These are phyloP conservation scores for Dictyostelium intermedium DNA, from an alignment of 78 protist species.

Conservation along the genomic window DNA sequence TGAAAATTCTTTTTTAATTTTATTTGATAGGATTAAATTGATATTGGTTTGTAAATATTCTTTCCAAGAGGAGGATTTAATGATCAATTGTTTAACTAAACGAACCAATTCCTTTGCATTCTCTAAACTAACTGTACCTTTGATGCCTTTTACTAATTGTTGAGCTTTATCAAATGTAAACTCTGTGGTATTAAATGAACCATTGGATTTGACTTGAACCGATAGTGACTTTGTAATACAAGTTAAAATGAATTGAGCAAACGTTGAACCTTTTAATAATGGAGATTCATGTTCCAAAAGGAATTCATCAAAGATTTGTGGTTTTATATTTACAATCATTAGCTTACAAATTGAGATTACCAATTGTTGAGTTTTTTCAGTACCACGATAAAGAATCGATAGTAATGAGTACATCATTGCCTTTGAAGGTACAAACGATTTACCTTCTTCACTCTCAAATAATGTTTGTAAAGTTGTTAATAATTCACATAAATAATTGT, in stretches of 20 bases:
- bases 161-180: not conserved
- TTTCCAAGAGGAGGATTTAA: conserved; percentile 51
- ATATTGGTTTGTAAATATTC: not conserved
- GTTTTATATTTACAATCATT: conserved; percentile 55
- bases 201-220: conserved; percentile 33
- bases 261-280: not conserved
- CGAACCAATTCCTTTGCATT: conserved; percentile 8
- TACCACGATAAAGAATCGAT: conserved; percentile 39
- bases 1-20: conserved; percentile 18
- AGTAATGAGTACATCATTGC: conserved; percentile 33
- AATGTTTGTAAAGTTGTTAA: conserved; percentile 15
- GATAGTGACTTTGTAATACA: conserved; percentile 17
- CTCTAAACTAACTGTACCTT: not conserved
- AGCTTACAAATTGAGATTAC: conserved; percentile 13
- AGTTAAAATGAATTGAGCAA: conserved; percentile 3
- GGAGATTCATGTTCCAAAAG: not conserved
- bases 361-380: conserved; percentile 5
- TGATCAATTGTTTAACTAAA: not conserved
- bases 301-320: conserved; percentile 33
- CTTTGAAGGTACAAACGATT: conserved; percentile 63
- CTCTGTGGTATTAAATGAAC: not conserved
- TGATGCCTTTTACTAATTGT: not conserved
- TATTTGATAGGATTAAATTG: not conserved
- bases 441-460: conserved; percentile 63
- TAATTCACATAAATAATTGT: conserved; percentile 30